Percentiles rank a stretch among this genome's conserved stretches.
phyloP scores from a whole-genome alignment of 176 grass and related monocot species.

The Metroxylon sagu region DNA sequence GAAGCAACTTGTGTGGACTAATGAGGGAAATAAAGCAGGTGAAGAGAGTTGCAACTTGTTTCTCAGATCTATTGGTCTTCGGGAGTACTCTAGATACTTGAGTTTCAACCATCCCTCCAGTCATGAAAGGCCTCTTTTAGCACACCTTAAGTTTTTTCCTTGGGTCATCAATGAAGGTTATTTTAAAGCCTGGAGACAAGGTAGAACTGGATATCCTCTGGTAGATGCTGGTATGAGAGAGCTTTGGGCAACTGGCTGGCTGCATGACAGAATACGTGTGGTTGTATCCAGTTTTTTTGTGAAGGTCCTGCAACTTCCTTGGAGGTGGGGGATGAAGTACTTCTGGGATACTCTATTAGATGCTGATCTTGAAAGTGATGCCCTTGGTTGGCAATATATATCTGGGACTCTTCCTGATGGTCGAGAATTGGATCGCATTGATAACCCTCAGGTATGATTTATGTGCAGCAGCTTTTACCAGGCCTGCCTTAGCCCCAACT shows the following conservation, averaged over 20 bases:
- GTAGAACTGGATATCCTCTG: conserved; percentile 84
- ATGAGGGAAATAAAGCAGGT: conserved; percentile 54
- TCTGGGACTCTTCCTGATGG: conserved; percentile 88
- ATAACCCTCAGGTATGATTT: conserved; percentile 81
- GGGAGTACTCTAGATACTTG: conserved; percentile 86
- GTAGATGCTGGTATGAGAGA: conserved; percentile 98
- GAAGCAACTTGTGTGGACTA: conserved; percentile 90
- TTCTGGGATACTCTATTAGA: conserved; percentile 97
- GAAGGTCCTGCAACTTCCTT: conserved; percentile 89
- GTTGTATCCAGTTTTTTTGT: conserved; percentile 96
- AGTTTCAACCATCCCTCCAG: conserved; percentile 91
- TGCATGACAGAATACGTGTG: conserved; percentile 88
- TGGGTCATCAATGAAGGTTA: conserved; percentile 68
- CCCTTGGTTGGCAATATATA: conserved; percentile 97
- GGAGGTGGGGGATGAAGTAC: conserved; percentile 99
- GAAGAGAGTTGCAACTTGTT: conserved; percentile 90
- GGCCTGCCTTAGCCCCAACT: too few relatives aligned
- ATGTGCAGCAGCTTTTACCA: not conserved
- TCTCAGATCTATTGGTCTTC: conserved; percentile 71
- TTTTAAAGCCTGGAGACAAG: conserved; percentile 92
- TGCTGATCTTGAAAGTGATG: conserved; percentile 97
- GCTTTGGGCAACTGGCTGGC: conserved; percentile 92
- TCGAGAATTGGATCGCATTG: conserved; percentile 76
- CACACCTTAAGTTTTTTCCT: conserved; percentile 82
- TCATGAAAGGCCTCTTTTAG: conserved; percentile 72